A percentile compares a stretch with the other conserved stretches of the same genome.
Evolutionary conservation across 75 land plant genomes (phyloP).

Genomic region (Gnetum montanum): DNA sequence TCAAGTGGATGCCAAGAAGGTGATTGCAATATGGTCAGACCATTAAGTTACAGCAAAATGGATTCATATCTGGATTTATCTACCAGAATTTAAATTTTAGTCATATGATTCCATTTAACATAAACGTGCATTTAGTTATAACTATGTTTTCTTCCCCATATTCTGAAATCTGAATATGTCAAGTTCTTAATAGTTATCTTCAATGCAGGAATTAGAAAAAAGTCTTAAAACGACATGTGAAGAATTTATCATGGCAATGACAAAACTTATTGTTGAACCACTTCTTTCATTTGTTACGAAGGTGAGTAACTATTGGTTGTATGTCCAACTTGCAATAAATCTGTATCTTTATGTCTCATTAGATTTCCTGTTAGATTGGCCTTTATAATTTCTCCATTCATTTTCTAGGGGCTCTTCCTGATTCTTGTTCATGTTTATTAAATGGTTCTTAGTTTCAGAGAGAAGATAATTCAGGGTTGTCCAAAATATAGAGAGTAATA

Average conservation of each 20-base stretch:
- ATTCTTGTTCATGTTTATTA: no score
- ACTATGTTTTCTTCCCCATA: background rate
- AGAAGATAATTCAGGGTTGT: no score
- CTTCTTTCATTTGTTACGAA: constrained; percentile 94
- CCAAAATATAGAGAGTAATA: no score
- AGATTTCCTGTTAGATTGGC: no score
- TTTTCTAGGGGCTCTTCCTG: no score
- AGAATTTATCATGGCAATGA: constrained; percentile 93
- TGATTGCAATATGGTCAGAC: constrained; percentile 6
- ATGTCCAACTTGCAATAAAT: no score
- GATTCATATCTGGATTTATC: background rate
- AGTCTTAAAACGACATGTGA: constrained; percentile 90
- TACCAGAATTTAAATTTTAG: no score
- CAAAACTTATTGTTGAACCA: constrained; percentile 92
- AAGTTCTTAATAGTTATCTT: background rate
- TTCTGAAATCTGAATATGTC: background rate
- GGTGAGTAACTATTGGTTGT: constrained; percentile 35
- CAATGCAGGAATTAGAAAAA: constrained; percentile 76
- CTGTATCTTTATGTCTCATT: no score
- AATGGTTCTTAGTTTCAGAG: no score
- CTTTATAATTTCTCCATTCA: no score
- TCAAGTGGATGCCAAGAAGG: constrained; percentile 98
- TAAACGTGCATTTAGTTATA: no score
- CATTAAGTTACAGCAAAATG: background rate
- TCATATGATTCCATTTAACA: no score